Conservation (phyloP, 352 stramenopile species). For the Phytophthora palmivora region DNA sequence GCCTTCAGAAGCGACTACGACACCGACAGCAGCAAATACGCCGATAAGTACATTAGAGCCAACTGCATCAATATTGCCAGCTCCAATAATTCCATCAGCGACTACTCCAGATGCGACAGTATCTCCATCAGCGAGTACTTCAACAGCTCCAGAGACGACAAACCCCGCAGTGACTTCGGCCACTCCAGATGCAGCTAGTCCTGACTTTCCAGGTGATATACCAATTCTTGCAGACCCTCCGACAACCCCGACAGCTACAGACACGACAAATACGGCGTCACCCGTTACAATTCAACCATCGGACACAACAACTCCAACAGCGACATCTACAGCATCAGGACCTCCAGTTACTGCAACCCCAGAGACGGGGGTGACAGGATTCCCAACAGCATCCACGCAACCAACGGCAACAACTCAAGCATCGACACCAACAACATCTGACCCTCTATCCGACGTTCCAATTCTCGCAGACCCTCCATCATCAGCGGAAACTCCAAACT, state of each 20-base stretch:
- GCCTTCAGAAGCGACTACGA: neutral
- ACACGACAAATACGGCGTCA: neutral
- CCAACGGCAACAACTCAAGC: slow-evolving; percentile 8
- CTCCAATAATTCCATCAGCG: slow-evolving; percentile 2
- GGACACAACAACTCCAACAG: slow-evolving; percentile 3
- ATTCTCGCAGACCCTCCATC: slow-evolving; percentile 20
- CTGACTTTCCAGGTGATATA: slow-evolving; percentile 15
- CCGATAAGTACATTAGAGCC: neutral
- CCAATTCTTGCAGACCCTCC: slow-evolving; percentile 22
- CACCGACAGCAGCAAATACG: neutral
- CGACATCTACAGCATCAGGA: neutral
- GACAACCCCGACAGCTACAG: slow-evolving; percentile 8
- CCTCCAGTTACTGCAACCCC: slow-evolving; percentile 7
- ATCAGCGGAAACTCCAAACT: neutral
- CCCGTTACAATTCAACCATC: slow-evolving; percentile 4
- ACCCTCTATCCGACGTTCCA: slow-evolving; percentile 10
- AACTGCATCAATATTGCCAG: neutral
- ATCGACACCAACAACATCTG: slow-evolving; percentile 4
- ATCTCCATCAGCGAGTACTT: slow-evolving; percentile 1
- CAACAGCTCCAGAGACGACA: neutral
- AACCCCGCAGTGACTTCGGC: slow-evolving; percentile 3
- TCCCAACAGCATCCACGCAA: no score
- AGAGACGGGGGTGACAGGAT: no score
- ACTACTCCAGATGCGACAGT: neutral
- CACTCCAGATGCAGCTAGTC: neutral